Conservation (phyloP, 257 asterid species). For the Fraxinus excelsior region DNA sequence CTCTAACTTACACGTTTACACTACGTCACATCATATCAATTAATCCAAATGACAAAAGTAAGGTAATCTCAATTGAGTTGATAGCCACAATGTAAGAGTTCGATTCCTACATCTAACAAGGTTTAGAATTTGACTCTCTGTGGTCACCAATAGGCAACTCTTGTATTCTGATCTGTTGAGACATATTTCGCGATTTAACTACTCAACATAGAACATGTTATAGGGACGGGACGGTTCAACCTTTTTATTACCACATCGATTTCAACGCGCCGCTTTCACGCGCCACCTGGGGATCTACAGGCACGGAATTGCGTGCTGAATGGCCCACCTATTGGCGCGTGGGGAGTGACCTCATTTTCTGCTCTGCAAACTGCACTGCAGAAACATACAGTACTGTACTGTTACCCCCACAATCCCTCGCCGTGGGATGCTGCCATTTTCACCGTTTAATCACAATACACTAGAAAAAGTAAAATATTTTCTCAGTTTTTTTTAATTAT, state of each 20-base stretch:
- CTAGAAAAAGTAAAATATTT: not conserved
- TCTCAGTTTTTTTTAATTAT: too few relatives aligned
- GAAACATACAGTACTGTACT: slow-evolving; percentile 22
- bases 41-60: too few relatives aligned
- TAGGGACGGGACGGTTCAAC: too few relatives aligned
- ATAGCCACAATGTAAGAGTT: too few relatives aligned
- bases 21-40: not conserved
- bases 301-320: not conserved
- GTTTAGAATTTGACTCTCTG: too few relatives aligned
- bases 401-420: slow-evolving; percentile 10
- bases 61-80: too few relatives aligned
- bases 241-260: not conserved
- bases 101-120: too few relatives aligned
- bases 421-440: not conserved
- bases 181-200: too few relatives aligned
- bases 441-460: not conserved
- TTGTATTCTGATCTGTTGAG: too few relatives aligned
- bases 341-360: slow-evolving; percentile 11
- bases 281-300: slow-evolving; percentile 19
- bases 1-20: too few relatives aligned
- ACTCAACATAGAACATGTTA: too few relatives aligned
- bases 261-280: slow-evolving; percentile 27
- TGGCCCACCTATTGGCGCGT: slow-evolving; percentile 13
- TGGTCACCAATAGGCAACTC: too few relatives aligned
- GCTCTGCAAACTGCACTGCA: slow-evolving; percentile 19